These are phyloP conservation scores for Scheffersomyces illinoinensis DNA, from an alignment of 1,139 yeast genomes.

Conservation along the genomic window DNA sequence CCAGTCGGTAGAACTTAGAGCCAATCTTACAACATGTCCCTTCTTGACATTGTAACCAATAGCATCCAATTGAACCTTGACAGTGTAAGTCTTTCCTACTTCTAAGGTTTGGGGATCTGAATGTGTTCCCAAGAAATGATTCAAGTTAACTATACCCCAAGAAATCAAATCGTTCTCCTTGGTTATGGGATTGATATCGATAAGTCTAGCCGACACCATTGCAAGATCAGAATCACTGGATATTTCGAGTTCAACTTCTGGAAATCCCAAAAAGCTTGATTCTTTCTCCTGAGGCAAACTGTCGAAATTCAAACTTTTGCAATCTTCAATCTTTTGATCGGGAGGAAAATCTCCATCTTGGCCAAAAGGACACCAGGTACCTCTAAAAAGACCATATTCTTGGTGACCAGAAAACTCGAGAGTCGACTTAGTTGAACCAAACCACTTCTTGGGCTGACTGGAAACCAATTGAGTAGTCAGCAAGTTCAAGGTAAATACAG, in stretches of 20 bases:
- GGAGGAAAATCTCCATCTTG: constrained; percentile 45
- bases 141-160: constrained; percentile 44
- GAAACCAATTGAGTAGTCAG: neutral
- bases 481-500: neutral
- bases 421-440: constrained; percentile 19
- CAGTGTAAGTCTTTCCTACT: constrained; percentile 27
- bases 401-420: constrained; percentile 25
- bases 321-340: constrained; percentile 39
- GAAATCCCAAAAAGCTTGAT: constrained; percentile 32
- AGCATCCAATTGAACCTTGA: constrained; percentile 33
- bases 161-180: constrained; percentile 34
- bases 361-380: constrained; percentile 45
- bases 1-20: constrained; percentile 43
- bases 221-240: constrained; percentile 35
- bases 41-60: constrained; percentile 30
- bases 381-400: constrained; percentile 41
- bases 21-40: constrained; percentile 35
- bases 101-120: constrained; percentile 33
- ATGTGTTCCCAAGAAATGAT: constrained; percentile 34
- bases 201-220: constrained; percentile 33
- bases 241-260: constrained; percentile 25
- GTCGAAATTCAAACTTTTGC: constrained; percentile 35
- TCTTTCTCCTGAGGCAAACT: constrained; percentile 19
- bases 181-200: constrained; percentile 29
- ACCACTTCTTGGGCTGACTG: constrained; percentile 9